A percentile compares a stretch with the other conserved stretches of the same genome.
These are phyloP conservation scores for Debaryomyces coudertii DNA, from an alignment of 1,139 yeast species.

Conservation along the genomic window DNA sequence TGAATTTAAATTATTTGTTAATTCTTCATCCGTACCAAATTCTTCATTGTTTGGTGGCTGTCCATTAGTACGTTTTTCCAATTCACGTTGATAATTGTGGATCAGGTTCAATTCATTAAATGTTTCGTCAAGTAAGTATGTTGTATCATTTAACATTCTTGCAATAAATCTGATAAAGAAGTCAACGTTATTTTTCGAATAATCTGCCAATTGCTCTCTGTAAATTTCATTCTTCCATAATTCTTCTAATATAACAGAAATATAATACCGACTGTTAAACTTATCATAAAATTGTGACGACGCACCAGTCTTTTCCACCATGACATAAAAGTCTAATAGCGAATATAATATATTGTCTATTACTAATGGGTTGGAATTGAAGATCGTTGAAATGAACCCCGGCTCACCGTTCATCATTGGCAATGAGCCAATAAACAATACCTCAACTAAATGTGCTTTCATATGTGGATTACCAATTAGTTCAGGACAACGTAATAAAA, in stretches of 20 bases:
- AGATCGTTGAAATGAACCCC: conserved; percentile 73
- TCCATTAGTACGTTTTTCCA: conserved; percentile 44
- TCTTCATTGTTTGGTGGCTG: conserved; percentile 38
- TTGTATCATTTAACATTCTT: conserved; percentile 90
- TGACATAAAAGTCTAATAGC: conserved; percentile 85
- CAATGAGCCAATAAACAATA: conserved; percentile 74
- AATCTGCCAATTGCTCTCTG: conserved; percentile 66
- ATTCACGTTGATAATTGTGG: conserved; percentile 71
- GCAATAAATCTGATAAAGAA: conserved; percentile 93
- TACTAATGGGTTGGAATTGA: conserved; percentile 66
- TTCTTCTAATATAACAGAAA: conserved; percentile 79
- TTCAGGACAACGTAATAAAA: conserved; percentile 82
- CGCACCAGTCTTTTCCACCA: conserved; percentile 95
- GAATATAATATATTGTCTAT: conserved; percentile 74
- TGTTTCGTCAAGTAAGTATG: conserved; percentile 89
- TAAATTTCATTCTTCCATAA: conserved; percentile 78
- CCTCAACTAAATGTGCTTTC: conserved; percentile 81
- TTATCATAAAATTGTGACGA: conserved; percentile 95
- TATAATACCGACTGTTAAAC: conserved; percentile 86
- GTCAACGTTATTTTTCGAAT: conserved; percentile 67
- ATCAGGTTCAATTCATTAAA: conserved; percentile 76
- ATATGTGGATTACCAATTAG: conserved; percentile 90
- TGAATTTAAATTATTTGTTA: conserved; percentile 54
- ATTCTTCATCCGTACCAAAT: conserved; percentile 64
- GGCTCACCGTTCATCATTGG: conserved; percentile 59